Conservation (phyloP, 108 stramenopile species). For the Fistulifera solaris region DNA sequence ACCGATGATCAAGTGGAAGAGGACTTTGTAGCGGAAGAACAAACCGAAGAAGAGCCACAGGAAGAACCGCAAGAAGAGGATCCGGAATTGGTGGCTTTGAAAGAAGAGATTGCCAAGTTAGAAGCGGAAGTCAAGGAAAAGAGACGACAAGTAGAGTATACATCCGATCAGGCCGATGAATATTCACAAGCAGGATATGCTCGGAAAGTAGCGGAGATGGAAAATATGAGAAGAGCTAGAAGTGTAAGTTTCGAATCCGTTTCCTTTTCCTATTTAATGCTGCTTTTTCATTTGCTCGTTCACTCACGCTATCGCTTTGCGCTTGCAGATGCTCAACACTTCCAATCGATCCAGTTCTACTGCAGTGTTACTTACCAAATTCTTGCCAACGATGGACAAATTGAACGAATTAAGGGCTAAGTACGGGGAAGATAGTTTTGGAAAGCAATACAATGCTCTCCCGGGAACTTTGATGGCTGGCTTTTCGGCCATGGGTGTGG, state of each 20-base stretch:
- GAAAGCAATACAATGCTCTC: slow-evolving; percentile 38
- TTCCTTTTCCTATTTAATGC: slow-evolving; percentile 2
- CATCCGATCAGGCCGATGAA: slow-evolving; percentile 47
- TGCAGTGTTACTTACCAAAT: slow-evolving; percentile 39
- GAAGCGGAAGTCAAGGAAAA: slow-evolving; percentile 52
- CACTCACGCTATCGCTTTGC: background rate
- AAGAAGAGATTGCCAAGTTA: slow-evolving; percentile 51
- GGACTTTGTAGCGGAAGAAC: background rate
- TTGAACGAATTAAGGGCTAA: slow-evolving; percentile 31
- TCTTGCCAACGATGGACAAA: slow-evolving; percentile 57
- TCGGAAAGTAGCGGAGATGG: slow-evolving; percentile 70
- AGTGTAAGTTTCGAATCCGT: slow-evolving; percentile 31
- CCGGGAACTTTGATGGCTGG: slow-evolving; percentile 23
- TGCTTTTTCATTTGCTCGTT: background rate
- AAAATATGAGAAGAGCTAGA: slow-evolving; percentile 58
- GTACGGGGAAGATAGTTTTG: slow-evolving; percentile 51
- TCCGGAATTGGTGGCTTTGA: slow-evolving; percentile 36
- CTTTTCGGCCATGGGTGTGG: slow-evolving; percentile 52
- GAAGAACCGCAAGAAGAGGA: slow-evolving; percentile 32
- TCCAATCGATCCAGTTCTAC: slow-evolving; percentile 33
- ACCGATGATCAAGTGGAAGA: background rate
- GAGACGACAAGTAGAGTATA: slow-evolving; percentile 22
- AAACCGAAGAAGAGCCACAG: background rate
- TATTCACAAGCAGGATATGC: slow-evolving; percentile 70
- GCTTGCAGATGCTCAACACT: slow-evolving; percentile 23